These are phyloP conservation scores for Cytospora piceae DNA, from an alignment of 2,329 filamentous ascomycete genomes.

Conservation along the genomic window DNA sequence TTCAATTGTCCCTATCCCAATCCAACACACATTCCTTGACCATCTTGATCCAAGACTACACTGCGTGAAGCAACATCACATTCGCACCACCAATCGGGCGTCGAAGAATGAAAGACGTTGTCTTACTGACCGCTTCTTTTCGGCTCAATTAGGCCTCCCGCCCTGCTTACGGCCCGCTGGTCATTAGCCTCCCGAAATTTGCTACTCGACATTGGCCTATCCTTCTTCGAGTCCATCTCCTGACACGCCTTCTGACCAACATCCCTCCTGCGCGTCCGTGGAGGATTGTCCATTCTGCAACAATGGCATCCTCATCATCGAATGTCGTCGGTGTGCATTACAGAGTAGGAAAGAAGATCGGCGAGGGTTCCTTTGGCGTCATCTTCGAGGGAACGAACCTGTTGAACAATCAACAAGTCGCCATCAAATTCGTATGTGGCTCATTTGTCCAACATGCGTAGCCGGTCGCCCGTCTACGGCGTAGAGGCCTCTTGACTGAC, in stretches of 20 bases:
- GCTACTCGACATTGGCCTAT: slow-evolving; percentile 16
- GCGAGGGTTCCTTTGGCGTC: slow-evolving; percentile 97
- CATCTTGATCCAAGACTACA: slow-evolving; percentile 5
- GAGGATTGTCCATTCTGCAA: slow-evolving; percentile 32
- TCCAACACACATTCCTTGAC: slow-evolving; percentile 4
- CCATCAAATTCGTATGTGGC: slow-evolving; percentile 93
- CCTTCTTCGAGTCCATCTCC: slow-evolving; percentile 17
- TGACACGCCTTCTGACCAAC: slow-evolving; percentile 15
- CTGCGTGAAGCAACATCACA: slow-evolving; percentile 5
- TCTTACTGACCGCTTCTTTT: slow-evolving; percentile 29
- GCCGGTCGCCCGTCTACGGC: neutral
- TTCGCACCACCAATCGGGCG: neutral
- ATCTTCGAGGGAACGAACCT: slow-evolving; percentile 99
- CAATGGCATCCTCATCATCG: slow-evolving; percentile 85
- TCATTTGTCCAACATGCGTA: slow-evolving; percentile 9
- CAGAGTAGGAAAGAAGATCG: slow-evolving; percentile 98
- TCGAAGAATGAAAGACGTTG: slow-evolving; percentile 28
- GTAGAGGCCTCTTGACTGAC: slow-evolving; percentile 24
- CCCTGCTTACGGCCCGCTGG: slow-evolving; percentile 20
- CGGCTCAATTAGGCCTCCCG: slow-evolving; percentile 25
- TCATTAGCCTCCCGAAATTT: slow-evolving; percentile 27
- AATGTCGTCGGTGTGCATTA: slow-evolving; percentile 99
- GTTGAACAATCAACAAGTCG: slow-evolving; percentile 98
- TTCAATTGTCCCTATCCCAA: slow-evolving; percentile 15
- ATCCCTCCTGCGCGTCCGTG: slow-evolving; percentile 17